Evolutionary conservation across 2,329 filamentous ascomycete species (phyloP).

Genomic region (Diplodia scrobiculata): DNA sequence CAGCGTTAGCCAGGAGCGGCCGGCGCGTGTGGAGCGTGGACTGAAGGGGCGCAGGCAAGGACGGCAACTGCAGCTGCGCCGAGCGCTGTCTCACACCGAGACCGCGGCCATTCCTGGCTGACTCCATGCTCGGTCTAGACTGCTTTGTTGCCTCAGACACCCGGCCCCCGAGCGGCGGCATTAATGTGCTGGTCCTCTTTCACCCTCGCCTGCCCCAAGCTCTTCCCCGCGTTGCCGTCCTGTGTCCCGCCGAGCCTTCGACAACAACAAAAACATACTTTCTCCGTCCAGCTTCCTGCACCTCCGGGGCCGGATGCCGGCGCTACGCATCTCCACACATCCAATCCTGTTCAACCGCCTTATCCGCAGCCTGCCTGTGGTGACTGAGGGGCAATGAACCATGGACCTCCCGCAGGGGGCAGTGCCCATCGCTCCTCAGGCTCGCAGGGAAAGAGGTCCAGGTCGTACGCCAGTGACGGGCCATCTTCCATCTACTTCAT

Average conservation of each 20-base stretch:
- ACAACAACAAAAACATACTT: background rate
- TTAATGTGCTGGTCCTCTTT: slow-evolving; percentile 1
- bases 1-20: background rate
- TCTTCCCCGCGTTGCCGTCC: background rate
- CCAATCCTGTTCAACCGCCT: background rate
- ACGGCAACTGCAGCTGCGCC: background rate
- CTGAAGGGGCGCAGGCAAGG: background rate
- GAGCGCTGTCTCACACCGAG: background rate
- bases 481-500: slow-evolving; percentile 12
- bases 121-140: slow-evolving; percentile 11
- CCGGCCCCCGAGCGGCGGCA: background rate
- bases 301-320: background rate
- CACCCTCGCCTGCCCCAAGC: background rate
- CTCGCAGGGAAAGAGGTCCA: background rate
- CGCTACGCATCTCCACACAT: background rate
- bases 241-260: background rate
- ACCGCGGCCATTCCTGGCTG: background rate
- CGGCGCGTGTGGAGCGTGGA: background rate
- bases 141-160: slow-evolving; percentile 23
- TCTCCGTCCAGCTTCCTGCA: background rate
- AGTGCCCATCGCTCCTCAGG: background rate
- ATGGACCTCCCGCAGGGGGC: slow-evolving; percentile 12
- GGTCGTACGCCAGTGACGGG: background rate
- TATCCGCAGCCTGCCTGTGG: background rate
- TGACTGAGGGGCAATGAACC: slow-evolving; percentile 21